Evolutionary conservation across 257 asterid species (phyloP).

Genomic region (Schizonepeta tenuifolia): DNA sequence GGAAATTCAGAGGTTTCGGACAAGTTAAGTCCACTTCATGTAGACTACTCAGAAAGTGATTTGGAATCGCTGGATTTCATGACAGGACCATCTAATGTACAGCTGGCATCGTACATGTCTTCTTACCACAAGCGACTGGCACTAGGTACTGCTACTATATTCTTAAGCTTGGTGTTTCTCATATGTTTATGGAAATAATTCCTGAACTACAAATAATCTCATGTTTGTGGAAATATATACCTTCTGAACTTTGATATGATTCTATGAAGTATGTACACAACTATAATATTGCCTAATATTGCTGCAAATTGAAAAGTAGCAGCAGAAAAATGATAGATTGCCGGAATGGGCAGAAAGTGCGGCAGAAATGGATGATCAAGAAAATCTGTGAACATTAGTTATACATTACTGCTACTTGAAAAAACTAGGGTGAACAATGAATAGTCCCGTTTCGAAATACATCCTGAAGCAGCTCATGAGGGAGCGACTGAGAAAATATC

Average conservation of each 20-base stretch:
- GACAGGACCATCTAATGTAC: slow-evolving; percentile 54
- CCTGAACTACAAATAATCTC: too few relatives aligned
- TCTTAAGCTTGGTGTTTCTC: not conserved
- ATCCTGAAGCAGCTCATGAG: too few relatives aligned
- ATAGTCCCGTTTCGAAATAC: not conserved
- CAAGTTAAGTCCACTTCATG: slow-evolving; percentile 32
- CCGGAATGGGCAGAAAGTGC: not conserved
- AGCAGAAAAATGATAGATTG: not conserved
- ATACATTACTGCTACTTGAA: not conserved
- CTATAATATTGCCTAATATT: not conserved
- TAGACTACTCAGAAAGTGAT: slow-evolving; percentile 66
- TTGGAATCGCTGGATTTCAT: slow-evolving; percentile 69
- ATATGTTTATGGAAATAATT: not conserved
- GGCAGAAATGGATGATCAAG: not conserved
- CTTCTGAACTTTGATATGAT: too few relatives aligned
- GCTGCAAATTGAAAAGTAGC: not conserved
- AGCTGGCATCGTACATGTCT: slow-evolving; percentile 64
- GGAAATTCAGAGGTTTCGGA: slow-evolving; percentile 41
- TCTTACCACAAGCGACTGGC: slow-evolving; percentile 85
- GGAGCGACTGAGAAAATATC: not conserved
- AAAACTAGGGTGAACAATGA: not conserved
- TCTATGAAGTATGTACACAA: too few relatives aligned
- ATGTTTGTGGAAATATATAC: too few relatives aligned
- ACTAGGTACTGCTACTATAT: slow-evolving; percentile 54
- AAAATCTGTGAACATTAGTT: not conserved